A percentile compares a stretch with the other conserved stretches of the same genome.
Evolutionary conservation across 345 rosid genomes (phyloP).

Genomic region (Acer yangbiense): DNA sequence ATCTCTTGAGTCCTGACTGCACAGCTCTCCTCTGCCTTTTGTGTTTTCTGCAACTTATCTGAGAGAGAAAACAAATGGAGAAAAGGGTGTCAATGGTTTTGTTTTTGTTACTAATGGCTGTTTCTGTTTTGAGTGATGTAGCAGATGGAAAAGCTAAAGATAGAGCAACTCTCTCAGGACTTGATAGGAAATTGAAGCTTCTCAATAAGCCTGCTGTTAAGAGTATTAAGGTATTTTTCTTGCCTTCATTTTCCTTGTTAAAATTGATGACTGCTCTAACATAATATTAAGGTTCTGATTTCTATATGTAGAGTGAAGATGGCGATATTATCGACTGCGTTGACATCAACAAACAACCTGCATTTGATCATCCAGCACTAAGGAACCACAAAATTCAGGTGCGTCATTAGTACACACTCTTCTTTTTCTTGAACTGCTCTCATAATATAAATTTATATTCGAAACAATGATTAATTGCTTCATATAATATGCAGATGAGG

Average conservation of each 20-base stretch:
- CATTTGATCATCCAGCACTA: constrained; percentile 53
- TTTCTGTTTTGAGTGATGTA: no score
- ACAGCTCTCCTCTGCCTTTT: no score
- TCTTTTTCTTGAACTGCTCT: neutral
- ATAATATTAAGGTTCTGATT: neutral
- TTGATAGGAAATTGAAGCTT: no score
- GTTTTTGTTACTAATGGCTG: no score
- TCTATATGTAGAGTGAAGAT: constrained; percentile 43
- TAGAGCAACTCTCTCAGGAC: no score
- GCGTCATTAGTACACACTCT: neutral
- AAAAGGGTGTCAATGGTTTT: no score
- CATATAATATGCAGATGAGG: constrained; percentile 37
- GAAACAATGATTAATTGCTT: neutral
- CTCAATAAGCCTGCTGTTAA: no score
- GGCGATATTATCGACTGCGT: constrained; percentile 61
- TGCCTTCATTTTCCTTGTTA: neutral
- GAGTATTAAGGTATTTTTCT: no score
- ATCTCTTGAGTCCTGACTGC: no score
- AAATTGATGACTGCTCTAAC: neutral
- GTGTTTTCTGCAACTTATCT: no score
- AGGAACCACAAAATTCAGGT: constrained; percentile 53
- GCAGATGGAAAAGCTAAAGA: no score
- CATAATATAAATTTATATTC: neutral
- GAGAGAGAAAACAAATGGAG: no score
- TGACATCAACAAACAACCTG: constrained; percentile 50